Evolutionary conservation across 805 yeast genomes (phyloP).

Genomic region (Hanseniaspora occidentalis): DNA sequence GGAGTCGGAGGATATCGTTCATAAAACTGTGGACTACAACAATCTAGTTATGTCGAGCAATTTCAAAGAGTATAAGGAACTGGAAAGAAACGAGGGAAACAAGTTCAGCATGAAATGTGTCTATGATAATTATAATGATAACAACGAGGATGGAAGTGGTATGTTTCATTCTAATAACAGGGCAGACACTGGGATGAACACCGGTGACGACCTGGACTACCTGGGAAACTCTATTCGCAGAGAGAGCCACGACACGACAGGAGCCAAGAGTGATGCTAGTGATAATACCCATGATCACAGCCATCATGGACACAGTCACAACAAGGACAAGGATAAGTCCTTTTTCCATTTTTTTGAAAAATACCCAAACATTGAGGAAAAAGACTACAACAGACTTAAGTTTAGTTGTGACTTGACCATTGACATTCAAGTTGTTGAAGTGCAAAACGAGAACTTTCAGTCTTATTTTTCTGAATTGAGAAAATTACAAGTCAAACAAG

Average conservation of each 20-base stretch:
- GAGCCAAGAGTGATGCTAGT: background rate
- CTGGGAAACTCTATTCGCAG: too few relatives aligned
- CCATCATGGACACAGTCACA: background rate
- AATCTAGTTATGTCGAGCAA: background rate
- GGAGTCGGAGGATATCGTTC: background rate
- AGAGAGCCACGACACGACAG: background rate
- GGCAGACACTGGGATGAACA: too few relatives aligned
- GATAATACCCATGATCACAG: background rate
- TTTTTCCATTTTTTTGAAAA: background rate
- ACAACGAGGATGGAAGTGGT: too few relatives aligned
- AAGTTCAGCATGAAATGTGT: too few relatives aligned
- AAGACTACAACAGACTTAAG: background rate
- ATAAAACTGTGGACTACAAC: background rate
- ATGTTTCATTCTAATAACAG: too few relatives aligned
- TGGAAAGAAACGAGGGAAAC: background rate
- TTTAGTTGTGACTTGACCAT: background rate
- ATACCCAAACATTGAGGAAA: background rate
- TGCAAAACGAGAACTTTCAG: background rate
- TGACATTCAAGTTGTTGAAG: background rate
- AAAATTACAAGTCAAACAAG: constrained; percentile 16
- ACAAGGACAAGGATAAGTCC: too few relatives aligned
- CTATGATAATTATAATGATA: too few relatives aligned
- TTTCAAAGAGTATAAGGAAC: background rate
- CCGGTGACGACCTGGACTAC: too few relatives aligned
- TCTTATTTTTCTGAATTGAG: background rate